phyloP scores from a whole-genome alignment of 495 filamentous ascomycete species.

The Xylaria palmicola region DNA sequence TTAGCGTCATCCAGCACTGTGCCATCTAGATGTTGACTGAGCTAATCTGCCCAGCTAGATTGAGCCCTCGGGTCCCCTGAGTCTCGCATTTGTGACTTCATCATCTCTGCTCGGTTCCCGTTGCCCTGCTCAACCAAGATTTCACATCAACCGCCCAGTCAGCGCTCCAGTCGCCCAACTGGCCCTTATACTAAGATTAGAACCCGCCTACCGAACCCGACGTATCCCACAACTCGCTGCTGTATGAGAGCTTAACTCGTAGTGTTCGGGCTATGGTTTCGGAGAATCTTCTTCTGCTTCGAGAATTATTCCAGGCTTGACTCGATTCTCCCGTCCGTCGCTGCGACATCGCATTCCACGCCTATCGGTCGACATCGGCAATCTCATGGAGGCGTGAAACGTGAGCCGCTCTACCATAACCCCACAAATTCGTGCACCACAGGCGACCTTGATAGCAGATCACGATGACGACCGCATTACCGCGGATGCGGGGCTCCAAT shows the following conservation, averaged over 20 bases:
- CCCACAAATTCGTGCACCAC: constrained; percentile 3
- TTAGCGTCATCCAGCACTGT: not conserved
- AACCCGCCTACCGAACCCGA: not conserved
- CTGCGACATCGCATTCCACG: not conserved
- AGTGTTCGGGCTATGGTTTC: constrained; percentile 4
- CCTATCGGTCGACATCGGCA: not conserved
- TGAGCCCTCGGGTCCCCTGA: not conserved
- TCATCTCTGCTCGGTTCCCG: constrained; percentile 8
- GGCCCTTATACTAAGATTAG: not conserved
- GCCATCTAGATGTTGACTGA: not conserved
- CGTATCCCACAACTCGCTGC: not conserved
- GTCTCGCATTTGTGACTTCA: not conserved
- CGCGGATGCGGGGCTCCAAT: constrained; percentile 61
- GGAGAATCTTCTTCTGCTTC: not conserved
- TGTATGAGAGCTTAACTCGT: not conserved
- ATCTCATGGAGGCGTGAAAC: constrained; percentile 14
- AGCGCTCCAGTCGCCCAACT: not conserved
- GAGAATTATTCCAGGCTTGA: not conserved
- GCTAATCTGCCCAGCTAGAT: constrained; percentile 1
- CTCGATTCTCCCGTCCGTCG: not conserved
- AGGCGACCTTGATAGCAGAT: constrained; percentile 9
- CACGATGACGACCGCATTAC: constrained; percentile 62
- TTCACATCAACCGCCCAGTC: constrained; percentile 7
- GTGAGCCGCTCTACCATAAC: constrained; percentile 1
- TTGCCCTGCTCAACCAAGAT: constrained; percentile 7